Percentiles rank a stretch among this genome's conserved stretches.
Evolutionary conservation across 441 rosid species (phyloP).

Genomic region (Erysimum cheiri): DNA sequence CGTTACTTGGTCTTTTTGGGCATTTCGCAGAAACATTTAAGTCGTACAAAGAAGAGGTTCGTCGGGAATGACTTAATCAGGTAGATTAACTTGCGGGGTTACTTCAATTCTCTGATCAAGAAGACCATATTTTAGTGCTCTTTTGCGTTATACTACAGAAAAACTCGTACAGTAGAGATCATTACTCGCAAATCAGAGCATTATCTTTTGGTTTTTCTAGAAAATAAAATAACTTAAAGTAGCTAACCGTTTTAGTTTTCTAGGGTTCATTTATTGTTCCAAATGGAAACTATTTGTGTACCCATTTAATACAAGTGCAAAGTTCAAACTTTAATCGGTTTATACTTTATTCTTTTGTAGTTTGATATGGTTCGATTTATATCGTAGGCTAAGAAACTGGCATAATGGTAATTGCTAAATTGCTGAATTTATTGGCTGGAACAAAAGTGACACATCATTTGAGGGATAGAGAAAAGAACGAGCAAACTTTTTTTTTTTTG

Average conservation of each 20-base stretch:
- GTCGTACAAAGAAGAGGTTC: constrained; percentile 66
- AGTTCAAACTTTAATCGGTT: background rate
- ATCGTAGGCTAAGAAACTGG: too few relatives aligned
- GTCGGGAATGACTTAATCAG: constrained; percentile 47
- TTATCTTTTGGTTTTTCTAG: constrained; percentile 1
- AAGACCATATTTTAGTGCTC: constrained; percentile 12
- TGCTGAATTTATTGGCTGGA: background rate
- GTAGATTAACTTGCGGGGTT: constrained; percentile 27
- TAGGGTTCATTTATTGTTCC: background rate
- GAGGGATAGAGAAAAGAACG: too few relatives aligned
- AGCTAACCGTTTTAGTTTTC: constrained; percentile 6
- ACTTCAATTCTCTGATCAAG: constrained; percentile 1
- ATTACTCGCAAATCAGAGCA: constrained; percentile 3
- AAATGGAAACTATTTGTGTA: background rate
- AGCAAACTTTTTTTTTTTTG: too few relatives aligned
- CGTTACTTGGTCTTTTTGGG: constrained; percentile 62
- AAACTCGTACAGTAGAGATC: background rate
- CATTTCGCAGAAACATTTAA: constrained; percentile 79
- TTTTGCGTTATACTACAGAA: constrained; percentile 11
- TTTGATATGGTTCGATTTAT: background rate
- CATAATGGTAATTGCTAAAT: background rate
- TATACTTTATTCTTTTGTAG: background rate
- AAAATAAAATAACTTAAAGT: background rate
- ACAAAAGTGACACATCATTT: too few relatives aligned
- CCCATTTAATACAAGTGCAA: background rate